Conservation (phyloP, 768 basidiomycete species). For the Trichaptum fuscoviolaceum region DNA sequence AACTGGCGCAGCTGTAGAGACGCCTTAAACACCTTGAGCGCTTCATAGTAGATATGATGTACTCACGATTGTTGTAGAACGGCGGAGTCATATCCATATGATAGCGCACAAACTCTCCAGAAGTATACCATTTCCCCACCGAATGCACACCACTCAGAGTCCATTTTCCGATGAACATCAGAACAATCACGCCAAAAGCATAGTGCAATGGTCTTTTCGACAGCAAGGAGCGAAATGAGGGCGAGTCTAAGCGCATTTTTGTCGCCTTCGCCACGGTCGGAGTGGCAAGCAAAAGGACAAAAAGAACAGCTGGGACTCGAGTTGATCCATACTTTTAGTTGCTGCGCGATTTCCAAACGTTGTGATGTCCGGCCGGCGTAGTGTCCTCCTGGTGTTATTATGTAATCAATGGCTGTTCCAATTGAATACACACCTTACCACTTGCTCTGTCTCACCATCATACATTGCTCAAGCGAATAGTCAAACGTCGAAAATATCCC, state of each 20-base stretch:
- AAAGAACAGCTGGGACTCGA: background rate
- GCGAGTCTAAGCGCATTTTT: background rate
- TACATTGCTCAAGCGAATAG: too few relatives aligned
- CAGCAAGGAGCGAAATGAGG: background rate
- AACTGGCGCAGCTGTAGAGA: background rate
- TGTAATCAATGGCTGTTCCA: background rate
- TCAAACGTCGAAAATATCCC: too few relatives aligned
- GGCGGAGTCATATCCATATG: background rate
- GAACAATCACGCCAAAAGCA: background rate
- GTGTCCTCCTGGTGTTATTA: background rate
- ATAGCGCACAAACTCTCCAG: background rate
- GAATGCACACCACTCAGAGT: background rate
- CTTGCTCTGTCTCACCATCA: too few relatives aligned
- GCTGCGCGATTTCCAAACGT: background rate
- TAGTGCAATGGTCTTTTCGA: background rate
- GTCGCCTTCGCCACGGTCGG: background rate
- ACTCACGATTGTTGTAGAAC: background rate
- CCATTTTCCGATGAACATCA: background rate
- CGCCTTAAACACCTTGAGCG: background rate
- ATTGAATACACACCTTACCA: background rate
- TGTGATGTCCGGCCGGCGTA: background rate
- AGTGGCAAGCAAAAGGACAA: background rate
- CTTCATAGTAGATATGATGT: background rate
- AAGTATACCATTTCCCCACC: background rate
- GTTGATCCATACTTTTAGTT: background rate